Evolutionary conservation across 2,329 filamentous ascomycete species (phyloP).

Genomic region (Calonectria pteridis): DNA sequence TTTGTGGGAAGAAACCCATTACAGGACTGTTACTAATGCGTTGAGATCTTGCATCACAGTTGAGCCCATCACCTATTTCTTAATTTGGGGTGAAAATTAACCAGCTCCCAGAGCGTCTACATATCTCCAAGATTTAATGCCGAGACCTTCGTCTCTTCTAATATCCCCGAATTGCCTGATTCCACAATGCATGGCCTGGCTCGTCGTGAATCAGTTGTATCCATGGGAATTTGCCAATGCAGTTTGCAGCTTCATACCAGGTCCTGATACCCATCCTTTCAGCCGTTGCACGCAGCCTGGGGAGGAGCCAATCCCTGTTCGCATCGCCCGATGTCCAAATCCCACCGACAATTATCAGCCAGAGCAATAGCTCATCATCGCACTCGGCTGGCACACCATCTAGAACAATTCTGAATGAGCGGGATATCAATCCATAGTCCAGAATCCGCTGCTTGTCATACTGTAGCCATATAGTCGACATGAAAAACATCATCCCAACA

Average conservation of each 20-base stretch:
- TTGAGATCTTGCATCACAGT: no score
- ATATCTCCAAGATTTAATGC: background rate
- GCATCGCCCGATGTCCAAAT: constrained; percentile 24
- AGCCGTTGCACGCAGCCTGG: background rate
- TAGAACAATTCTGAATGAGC: background rate
- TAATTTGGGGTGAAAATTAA: background rate
- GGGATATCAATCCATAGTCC: background rate
- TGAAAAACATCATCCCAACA: constrained; percentile 21
- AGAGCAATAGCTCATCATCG: constrained; percentile 18
- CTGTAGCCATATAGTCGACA: constrained; percentile 24
- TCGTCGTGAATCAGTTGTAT: constrained; percentile 22
- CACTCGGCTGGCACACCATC: background rate
- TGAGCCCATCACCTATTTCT: background rate
- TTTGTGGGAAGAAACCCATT: no score
- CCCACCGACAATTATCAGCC: constrained; percentile 24
- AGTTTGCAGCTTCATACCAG: constrained; percentile 21
- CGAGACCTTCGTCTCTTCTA: background rate
- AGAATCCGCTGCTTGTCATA: constrained; percentile 19
- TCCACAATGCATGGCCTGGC: constrained; percentile 23
- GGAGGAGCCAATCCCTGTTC: constrained; percentile 8
- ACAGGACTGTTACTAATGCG: no score
- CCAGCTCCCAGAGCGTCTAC: no score
- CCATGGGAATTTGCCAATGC: constrained; percentile 27
- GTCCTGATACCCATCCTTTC: background rate
- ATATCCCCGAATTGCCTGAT: constrained; percentile 40